Evolutionary conservation across 106 monocot species (phyloP).

Genomic region (Triglochin maritima): DNA sequence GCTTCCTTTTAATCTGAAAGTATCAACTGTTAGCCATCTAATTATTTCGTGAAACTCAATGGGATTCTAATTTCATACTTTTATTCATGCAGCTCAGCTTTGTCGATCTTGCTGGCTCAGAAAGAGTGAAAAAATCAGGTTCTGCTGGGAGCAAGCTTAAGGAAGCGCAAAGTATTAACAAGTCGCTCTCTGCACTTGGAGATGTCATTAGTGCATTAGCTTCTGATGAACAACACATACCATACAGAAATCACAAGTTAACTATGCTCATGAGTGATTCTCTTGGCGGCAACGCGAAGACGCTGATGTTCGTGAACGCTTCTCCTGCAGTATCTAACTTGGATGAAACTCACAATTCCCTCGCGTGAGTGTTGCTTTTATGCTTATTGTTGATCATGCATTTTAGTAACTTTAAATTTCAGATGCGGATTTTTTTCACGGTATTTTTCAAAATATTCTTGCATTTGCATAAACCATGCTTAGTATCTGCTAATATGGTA

Average conservation of each 20-base stretch:
- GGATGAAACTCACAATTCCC: conserved; percentile 88
- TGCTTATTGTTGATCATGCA: too few relatives aligned
- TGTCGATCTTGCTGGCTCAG: conserved; percentile 98
- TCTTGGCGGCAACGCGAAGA: conserved; percentile 95
- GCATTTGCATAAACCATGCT: too few relatives aligned
- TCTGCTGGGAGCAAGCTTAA: conserved; percentile 82
- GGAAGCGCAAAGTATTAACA: conserved; percentile 98
- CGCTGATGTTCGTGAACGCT: conserved; percentile 94
- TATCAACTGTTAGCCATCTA: too few relatives aligned
- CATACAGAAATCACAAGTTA: conserved; percentile 92
- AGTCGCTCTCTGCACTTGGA: conserved; percentile 90
- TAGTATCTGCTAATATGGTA: too few relatives aligned
- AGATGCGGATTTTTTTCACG: too few relatives aligned
- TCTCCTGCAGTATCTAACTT: conserved; percentile 88
- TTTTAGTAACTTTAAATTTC: too few relatives aligned
- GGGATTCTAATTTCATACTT: neutral
- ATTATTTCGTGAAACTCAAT: too few relatives aligned
- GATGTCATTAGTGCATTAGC: conserved; percentile 93
- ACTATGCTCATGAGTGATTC: conserved; percentile 99
- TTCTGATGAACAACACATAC: conserved; percentile 90
- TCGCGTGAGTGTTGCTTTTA: conserved; percentile 40
- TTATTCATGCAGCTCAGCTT: conserved; percentile 78
- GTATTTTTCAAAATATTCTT: too few relatives aligned
- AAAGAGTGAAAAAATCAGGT: conserved; percentile 92
- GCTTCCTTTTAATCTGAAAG: too few relatives aligned